Percentiles rank a stretch among this genome's conserved stretches.
These are phyloP conservation scores for Dactylellina haptotyla DNA, from an alignment of 2,329 filamentous ascomycete species.

Conservation along the genomic window DNA sequence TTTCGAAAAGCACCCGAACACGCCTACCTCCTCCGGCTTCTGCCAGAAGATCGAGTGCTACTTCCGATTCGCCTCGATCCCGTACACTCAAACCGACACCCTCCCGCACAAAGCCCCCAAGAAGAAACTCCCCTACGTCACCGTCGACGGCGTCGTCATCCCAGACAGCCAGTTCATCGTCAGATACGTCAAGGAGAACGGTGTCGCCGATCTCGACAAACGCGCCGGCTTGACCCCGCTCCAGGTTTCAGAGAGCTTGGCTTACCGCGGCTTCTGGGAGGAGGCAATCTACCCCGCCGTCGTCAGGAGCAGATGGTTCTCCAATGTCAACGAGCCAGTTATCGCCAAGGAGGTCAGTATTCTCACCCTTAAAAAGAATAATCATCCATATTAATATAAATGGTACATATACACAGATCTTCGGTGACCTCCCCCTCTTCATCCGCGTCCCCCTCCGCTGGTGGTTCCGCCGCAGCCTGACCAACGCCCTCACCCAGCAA, in stretches of 20 bases:
- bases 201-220: slow-evolving; percentile 43
- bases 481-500: slow-evolving; percentile 21
- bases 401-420: slow-evolving; percentile 7
- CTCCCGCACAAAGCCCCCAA: slow-evolving; percentile 49
- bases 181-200: slow-evolving; percentile 33
- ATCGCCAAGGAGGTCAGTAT: slow-evolving; percentile 33
- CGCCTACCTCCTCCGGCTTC: slow-evolving; percentile 25
- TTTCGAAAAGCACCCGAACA: slow-evolving; percentile 31
- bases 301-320: slow-evolving; percentile 39
- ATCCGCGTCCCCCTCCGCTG: slow-evolving; percentile 37
- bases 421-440: slow-evolving; percentile 39
- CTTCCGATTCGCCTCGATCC: slow-evolving; percentile 35
- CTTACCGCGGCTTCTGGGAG: slow-evolving; percentile 46
- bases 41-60: slow-evolving; percentile 52
- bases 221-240: slow-evolving; percentile 19
- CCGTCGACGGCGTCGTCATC: slow-evolving; percentile 23
- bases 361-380: background rate
- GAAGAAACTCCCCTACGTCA: slow-evolving; percentile 44
- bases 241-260: slow-evolving; percentile 34
- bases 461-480: slow-evolving; percentile 43
- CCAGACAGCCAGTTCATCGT: slow-evolving; percentile 45
- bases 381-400: background rate
- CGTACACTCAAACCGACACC: slow-evolving; percentile 34
- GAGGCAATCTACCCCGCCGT: slow-evolving; percentile 40
- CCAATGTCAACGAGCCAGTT: slow-evolving; percentile 37